Evolutionary conservation across 768 basidiomycete species (phyloP).

Genomic region (Xerocomellus chrysenteron): DNA sequence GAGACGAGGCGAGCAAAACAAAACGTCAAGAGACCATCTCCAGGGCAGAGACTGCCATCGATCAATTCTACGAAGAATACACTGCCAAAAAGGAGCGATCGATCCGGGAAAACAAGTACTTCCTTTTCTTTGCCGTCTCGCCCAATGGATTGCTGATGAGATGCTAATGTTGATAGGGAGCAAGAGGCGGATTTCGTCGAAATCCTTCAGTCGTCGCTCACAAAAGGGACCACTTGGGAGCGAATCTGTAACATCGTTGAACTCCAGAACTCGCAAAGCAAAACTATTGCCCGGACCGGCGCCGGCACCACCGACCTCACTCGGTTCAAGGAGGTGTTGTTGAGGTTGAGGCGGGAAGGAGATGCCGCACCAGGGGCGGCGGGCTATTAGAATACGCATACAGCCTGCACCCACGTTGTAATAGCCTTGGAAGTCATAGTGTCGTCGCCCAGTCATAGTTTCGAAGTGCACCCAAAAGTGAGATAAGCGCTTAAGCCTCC

Average conservation of each 20-base stretch:
- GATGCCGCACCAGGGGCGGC: slow-evolving; percentile 89
- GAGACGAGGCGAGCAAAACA: slow-evolving; percentile 77
- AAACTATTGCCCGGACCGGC: slow-evolving; percentile 86
- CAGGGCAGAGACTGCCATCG: slow-evolving; percentile 83
- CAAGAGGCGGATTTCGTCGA: slow-evolving; percentile 80
- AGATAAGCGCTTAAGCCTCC: slow-evolving; percentile 21
- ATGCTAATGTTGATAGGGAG: slow-evolving; percentile 54
- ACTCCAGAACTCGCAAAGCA: slow-evolving; percentile 95
- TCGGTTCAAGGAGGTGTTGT: slow-evolving; percentile 89
- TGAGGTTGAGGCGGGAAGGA: slow-evolving; percentile 88
- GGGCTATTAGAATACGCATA: slow-evolving; percentile 62
- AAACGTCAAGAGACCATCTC: slow-evolving; percentile 80
- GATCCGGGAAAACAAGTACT: slow-evolving; percentile 93
- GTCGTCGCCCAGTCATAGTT: slow-evolving; percentile 14
- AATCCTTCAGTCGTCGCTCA: slow-evolving; percentile 69
- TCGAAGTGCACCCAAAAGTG: slow-evolving; percentile 15
- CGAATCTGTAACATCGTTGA: slow-evolving; percentile 85
- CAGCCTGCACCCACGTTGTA: slow-evolving; percentile 3
- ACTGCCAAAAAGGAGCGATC: slow-evolving; percentile 84
- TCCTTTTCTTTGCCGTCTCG: background rate
- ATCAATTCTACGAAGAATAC: slow-evolving; percentile 89
- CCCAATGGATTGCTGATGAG: background rate
- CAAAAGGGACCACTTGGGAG: slow-evolving; percentile 93
- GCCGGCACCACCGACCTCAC: slow-evolving; percentile 86
- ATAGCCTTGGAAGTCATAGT: background rate